Evolutionary conservation across 2,329 filamentous ascomycete species (phyloP).

Genomic region (Emergomyces pasteurianus): DNA sequence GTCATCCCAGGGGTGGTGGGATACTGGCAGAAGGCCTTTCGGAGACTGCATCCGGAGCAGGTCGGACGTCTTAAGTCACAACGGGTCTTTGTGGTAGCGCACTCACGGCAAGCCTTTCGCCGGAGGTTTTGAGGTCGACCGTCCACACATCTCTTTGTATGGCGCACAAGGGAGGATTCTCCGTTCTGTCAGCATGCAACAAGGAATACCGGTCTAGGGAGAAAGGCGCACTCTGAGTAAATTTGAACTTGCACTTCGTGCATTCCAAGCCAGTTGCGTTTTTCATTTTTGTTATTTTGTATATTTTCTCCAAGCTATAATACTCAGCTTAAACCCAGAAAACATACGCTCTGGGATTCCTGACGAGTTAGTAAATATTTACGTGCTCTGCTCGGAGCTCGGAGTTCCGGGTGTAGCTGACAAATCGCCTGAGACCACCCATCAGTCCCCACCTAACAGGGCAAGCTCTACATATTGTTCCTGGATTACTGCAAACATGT

Average conservation of each 20-base stretch:
- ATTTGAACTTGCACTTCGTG: background rate
- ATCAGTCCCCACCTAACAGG: background rate
- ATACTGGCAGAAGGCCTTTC: background rate
- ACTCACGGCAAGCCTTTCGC: background rate
- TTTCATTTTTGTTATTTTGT: background rate
- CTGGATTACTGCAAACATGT: too few relatives aligned
- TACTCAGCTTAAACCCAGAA: background rate
- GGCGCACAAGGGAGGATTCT: slow-evolving; percentile 3
- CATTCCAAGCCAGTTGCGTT: background rate
- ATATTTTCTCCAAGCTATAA: background rate
- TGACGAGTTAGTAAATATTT: background rate
- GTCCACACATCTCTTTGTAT: background rate
- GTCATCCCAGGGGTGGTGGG: background rate
- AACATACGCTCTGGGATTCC: too few relatives aligned
- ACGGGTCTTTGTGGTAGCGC: slow-evolving; percentile 2
- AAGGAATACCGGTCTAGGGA: background rate
- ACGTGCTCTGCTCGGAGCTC: background rate
- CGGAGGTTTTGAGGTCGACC: background rate
- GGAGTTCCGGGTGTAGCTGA: background rate
- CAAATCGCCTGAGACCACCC: background rate
- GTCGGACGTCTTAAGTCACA: slow-evolving; percentile 3
- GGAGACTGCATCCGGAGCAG: background rate
- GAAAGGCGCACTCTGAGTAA: background rate
- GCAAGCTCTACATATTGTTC: too few relatives aligned
- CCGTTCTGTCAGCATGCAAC: background rate